Evolutionary conservation across 2,329 filamentous ascomycete genomes (phyloP).

Genomic region (Beauveria varroae): DNA sequence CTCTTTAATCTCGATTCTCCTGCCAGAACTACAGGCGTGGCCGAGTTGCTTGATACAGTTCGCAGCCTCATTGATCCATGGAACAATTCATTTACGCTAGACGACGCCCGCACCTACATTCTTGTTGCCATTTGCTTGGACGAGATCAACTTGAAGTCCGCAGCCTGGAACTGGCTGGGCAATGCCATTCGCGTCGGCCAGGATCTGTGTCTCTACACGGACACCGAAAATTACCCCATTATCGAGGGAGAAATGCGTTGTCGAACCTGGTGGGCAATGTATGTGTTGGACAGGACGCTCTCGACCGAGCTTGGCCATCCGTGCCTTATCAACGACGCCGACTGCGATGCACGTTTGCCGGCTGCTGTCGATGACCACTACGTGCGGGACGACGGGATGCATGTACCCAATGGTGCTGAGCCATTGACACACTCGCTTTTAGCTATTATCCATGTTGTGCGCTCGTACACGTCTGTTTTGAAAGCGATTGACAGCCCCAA

Average conservation of each 20-base stretch:
- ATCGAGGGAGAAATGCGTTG: constrained; percentile 81
- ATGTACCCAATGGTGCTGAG: constrained; percentile 42
- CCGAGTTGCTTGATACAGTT: constrained; percentile 64
- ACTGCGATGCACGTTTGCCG: constrained; percentile 79
- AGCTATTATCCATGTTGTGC: constrained; percentile 73
- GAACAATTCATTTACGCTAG: constrained; percentile 68
- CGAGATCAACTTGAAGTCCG: constrained; percentile 79
- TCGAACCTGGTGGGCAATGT: constrained; percentile 89
- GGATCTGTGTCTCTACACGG: constrained; percentile 72
- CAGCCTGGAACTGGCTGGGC: constrained; percentile 81
- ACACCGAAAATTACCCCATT: constrained; percentile 63
- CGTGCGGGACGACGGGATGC: constrained; percentile 51
- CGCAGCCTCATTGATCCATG: constrained; percentile 69
- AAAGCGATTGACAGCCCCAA: constrained; percentile 61
- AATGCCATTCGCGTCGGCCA: constrained; percentile 73
- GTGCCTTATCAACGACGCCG: constrained; percentile 74
- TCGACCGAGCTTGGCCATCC: constrained; percentile 76
- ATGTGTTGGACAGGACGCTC: constrained; percentile 76
- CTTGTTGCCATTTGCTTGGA: constrained; percentile 72
- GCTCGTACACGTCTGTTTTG: constrained; percentile 66
- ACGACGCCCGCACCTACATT: constrained; percentile 65
- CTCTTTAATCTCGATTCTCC: constrained; percentile 55
- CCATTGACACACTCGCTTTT: constrained; percentile 64
- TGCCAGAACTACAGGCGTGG: constrained; percentile 44
- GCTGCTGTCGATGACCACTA: constrained; percentile 74